Base-by-base conservation (phyloP, 1,284 basidiomycete species). In the Lentinula novae-zelandiae region DNA sequence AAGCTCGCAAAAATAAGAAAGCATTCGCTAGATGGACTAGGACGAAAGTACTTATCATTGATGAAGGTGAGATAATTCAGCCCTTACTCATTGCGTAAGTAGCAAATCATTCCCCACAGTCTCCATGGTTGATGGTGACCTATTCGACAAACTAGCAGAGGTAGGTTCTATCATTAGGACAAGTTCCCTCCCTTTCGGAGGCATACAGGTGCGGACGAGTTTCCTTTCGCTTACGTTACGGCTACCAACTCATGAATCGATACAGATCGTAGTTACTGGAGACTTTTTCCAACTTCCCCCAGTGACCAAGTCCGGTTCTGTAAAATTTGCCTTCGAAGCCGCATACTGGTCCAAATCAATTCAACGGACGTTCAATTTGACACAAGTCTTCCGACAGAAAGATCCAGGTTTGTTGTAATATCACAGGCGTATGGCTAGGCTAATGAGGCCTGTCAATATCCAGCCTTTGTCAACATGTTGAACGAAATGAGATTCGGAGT, bases 261-360 rank as follows among this genome's bases (percentile, higher is more conserved):
- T 17, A 27, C 63, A 80, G 88, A 76, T 99, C 62, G 85, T 96
- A 63, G 81, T 97, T 12, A 96, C 94, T 0, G 96, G 96, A 22
- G 96, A 99, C 71, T 99, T 98, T 75, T 97, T 94, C 75, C 96
- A 99, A 73, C 79, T 99, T 5, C 97, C 97, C 1, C 96, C 97
- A 0, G 95, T 99, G 0, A 76, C 75, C 4, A 83, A 80, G 60
- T 69, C 71, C 3, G 65, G 67, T 0, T 63, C 65, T 53, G 71
- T 81, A 1, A 81, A 76, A 64, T 98, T 97, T 71, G 90, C 92
- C 2, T 99, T 99, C 70, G 95, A 99, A 69, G 93, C 95, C 5
- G 76, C 84, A 36, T 81, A 82, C 22, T 99, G 97, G 97, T 76
- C 78, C n/a, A 75, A 82, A 55, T 86, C 89, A 12, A 87, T 99